These are phyloP conservation scores for Phyllosticta ampelicida DNA, from an alignment of 2,329 filamentous ascomycete genomes.

Conservation along the genomic window DNA sequence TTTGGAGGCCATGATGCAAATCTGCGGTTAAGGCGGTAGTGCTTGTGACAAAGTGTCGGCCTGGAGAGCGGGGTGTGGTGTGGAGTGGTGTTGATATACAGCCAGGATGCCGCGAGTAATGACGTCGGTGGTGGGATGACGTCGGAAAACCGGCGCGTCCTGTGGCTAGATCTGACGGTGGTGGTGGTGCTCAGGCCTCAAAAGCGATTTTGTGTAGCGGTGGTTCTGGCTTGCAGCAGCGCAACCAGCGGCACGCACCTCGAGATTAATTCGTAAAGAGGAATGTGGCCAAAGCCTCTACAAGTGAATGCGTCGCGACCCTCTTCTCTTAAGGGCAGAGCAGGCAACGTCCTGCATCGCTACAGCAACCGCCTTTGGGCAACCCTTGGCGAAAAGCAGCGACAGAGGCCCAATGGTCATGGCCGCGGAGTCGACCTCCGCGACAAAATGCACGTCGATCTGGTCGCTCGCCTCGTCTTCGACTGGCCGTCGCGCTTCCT, in stretches of 20 bases:
- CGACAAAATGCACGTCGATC: background rate
- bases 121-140: slow-evolving; percentile 6
- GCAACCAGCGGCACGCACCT: background rate
- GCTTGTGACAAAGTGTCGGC: background rate
- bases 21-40: background rate
- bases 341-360: background rate
- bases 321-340: slow-evolving; percentile 11
- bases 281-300: background rate
- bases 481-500: background rate
- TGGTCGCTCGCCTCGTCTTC: background rate
- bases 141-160: background rate
- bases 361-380: background rate
- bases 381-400: background rate
- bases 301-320: slow-evolving; percentile 13
- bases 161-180: background rate
- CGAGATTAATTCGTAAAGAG: background rate
- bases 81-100: background rate
- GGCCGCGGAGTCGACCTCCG: background rate
- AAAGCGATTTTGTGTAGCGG: background rate
- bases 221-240: background rate
- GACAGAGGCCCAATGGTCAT: background rate
- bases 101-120: background rate
- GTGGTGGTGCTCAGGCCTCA: background rate
- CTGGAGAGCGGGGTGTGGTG: background rate
- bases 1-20: slow-evolving; percentile 29